phyloP scores from a whole-genome alignment of 192 early-diverging fungal genomes.

The Irineochytrium annulatum region DNA sequence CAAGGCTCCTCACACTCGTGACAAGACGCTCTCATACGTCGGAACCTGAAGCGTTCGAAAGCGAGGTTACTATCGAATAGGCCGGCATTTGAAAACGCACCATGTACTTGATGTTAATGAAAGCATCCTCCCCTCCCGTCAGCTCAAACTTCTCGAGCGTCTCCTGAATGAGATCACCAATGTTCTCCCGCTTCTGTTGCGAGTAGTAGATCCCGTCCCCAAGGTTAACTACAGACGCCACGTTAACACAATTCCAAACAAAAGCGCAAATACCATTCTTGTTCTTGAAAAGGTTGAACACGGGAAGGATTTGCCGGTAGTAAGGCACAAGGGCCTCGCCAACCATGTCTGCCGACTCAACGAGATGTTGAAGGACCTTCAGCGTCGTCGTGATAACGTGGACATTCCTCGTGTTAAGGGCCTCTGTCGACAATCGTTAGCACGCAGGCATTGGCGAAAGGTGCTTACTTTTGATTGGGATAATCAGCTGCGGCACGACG shows the following conservation, averaged over 20 bases:
- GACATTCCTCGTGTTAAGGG: slow-evolving; percentile 61
- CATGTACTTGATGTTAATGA: slow-evolving; percentile 70
- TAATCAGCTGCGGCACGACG: slow-evolving; percentile 60
- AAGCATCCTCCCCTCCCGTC: slow-evolving; percentile 62
- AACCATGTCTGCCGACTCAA: slow-evolving; percentile 62
- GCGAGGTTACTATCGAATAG: not conserved
- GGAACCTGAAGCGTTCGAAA: slow-evolving; percentile 13
- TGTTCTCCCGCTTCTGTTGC: slow-evolving; percentile 64
- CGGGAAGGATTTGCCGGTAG: slow-evolving; percentile 59
- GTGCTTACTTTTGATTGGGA: slow-evolving; percentile 57
- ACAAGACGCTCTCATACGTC: slow-evolving; percentile 38
- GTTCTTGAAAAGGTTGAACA: slow-evolving; percentile 65
- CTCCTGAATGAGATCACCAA: slow-evolving; percentile 63
- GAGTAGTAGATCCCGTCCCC: slow-evolving; percentile 65
- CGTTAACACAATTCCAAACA: not conserved
- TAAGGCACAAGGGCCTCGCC: slow-evolving; percentile 62
- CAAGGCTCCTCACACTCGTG: too few relatives aligned
- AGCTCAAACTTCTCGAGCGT: slow-evolving; percentile 64
- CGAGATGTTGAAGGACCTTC: slow-evolving; percentile 58
- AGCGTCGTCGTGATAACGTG: slow-evolving; percentile 61
- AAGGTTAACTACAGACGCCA: slow-evolving; percentile 44
- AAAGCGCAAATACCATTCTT: slow-evolving; percentile 47
- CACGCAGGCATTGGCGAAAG: not conserved
- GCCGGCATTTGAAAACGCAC: slow-evolving; percentile 13
- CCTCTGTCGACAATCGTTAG: slow-evolving; percentile 36